Percentiles rank a stretch among this genome's conserved stretches.
Evolutionary conservation across 2,329 filamentous ascomycete genomes (phyloP).

Genomic region (Diaporthe sp.): DNA sequence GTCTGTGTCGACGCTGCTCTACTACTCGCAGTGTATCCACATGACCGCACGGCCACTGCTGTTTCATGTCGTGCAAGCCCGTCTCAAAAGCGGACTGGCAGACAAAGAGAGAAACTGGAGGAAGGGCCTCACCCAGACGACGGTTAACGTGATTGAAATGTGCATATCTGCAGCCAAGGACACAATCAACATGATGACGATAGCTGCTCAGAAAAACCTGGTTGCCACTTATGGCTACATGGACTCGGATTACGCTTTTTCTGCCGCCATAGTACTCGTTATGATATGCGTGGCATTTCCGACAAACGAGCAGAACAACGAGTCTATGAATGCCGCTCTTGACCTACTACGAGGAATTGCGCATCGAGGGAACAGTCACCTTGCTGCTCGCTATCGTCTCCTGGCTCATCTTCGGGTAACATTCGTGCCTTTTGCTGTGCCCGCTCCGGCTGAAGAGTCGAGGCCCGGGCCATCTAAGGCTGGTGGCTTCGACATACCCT

Average conservation of each 20-base stretch:
- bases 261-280: slow-evolving; percentile 65
- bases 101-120: slow-evolving; percentile 58
- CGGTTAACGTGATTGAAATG: slow-evolving; percentile 64
- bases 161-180: slow-evolving; percentile 64
- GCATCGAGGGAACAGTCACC: slow-evolving; percentile 64
- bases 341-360: slow-evolving; percentile 63
- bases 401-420: slow-evolving; percentile 48
- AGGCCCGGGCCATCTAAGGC: neutral
- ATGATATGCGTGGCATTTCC: slow-evolving; percentile 68
- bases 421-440: slow-evolving; percentile 40
- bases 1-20: slow-evolving; percentile 63
- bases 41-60: slow-evolving; percentile 68
- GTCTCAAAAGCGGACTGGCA: slow-evolving; percentile 53
- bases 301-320: slow-evolving; percentile 53
- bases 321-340: slow-evolving; percentile 60
- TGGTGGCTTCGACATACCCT: slow-evolving; percentile 1
- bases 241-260: slow-evolving; percentile 68
- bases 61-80: slow-evolving; percentile 64
- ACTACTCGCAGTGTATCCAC: slow-evolving; percentile 70
- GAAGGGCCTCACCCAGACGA: slow-evolving; percentile 60
- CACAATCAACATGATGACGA: slow-evolving; percentile 61
- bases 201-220: slow-evolving; percentile 61
- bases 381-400: slow-evolving; percentile 52
- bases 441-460: neutral
- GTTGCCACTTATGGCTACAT: slow-evolving; percentile 70